phyloP scores from a whole-genome alignment of 768 basidiomycete species.

The Hericium alpestre region DNA sequence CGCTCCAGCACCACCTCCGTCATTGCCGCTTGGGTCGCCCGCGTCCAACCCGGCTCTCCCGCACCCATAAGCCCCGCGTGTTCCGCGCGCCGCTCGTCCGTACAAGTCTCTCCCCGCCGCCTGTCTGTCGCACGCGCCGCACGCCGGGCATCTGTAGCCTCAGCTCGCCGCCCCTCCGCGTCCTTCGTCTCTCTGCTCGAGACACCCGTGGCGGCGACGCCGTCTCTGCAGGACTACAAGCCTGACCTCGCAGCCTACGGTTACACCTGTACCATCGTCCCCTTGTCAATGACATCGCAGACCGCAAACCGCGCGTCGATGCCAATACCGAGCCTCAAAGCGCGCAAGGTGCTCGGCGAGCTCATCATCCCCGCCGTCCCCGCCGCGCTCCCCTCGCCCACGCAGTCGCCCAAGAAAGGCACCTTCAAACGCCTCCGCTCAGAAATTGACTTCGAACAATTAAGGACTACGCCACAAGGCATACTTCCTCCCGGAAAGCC shows the following conservation, averaged over 20 bases:
- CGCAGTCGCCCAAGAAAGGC: constrained; percentile 13
- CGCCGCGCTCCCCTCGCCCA: constrained; percentile 11
- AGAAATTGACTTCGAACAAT: no score
- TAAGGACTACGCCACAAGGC: no score
- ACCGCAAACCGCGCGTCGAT: neutral
- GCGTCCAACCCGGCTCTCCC: constrained; percentile 63
- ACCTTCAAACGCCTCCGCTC: constrained; percentile 33
- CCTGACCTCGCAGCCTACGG: constrained; percentile 50
- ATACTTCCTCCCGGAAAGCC: no score
- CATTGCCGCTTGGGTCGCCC: constrained; percentile 53
- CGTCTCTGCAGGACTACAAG: constrained; percentile 35
- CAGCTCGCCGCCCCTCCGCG: constrained; percentile 30
- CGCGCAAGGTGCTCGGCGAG: neutral
- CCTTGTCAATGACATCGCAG: constrained; percentile 31
- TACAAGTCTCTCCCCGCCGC: constrained; percentile 19
- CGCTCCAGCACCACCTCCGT: constrained; percentile 36
- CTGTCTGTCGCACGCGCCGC: constrained; percentile 18
- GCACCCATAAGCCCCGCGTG: constrained; percentile 25
- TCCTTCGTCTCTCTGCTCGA: constrained; percentile 36
- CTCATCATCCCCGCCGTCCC: constrained; percentile 40
- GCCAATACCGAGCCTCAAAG: neutral
- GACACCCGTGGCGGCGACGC: constrained; percentile 34
- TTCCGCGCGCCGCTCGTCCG: constrained; percentile 10
- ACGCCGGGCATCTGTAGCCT: constrained; percentile 27
- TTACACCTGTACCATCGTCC: constrained; percentile 41